These are phyloP conservation scores for Bjerkandera adusta DNA, from an alignment of 1,284 basidiomycete species.

Conservation along the genomic window DNA sequence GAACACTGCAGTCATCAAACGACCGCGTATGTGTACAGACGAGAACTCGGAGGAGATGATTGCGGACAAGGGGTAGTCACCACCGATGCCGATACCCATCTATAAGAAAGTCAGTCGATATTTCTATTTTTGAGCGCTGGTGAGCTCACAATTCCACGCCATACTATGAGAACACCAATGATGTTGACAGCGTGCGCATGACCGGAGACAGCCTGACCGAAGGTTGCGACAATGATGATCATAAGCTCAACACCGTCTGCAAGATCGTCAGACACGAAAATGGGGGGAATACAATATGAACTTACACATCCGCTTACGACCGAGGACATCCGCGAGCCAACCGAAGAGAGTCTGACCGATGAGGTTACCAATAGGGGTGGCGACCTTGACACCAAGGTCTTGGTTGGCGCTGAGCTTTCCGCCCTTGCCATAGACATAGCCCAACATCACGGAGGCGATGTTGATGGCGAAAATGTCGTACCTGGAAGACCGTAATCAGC, in stretches of 20 bases:
- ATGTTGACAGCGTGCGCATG: constrained; percentile 60
- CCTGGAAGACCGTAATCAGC: constrained; percentile 20
- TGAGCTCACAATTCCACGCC: constrained; percentile 57
- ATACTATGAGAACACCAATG: constrained; percentile 54
- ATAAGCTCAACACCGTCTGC: constrained; percentile 72
- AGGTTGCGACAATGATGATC: constrained; percentile 66
- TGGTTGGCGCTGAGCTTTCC: constrained; percentile 45
- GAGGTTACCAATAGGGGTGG: constrained; percentile 49
- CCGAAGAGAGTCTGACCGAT: constrained; percentile 66
- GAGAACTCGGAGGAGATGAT: constrained; percentile 79
- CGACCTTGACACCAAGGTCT: constrained; percentile 65
- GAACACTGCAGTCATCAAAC: constrained; percentile 74
- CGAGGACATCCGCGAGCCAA: constrained; percentile 68
- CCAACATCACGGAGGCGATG: constrained; percentile 54
- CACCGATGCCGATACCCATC: constrained; percentile 74
- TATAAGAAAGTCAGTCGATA: constrained; percentile 24
- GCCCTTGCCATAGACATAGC: constrained; percentile 48
- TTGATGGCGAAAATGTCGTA: constrained; percentile 54
- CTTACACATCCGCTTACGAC: constrained; percentile 72
- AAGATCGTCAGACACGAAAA: constrained; percentile 17
- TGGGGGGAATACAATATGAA: constrained; percentile 17
- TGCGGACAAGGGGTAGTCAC: constrained; percentile 67
- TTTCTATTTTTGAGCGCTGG: constrained; percentile 26
- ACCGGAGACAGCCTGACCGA: constrained; percentile 60
- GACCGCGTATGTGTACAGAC: constrained; percentile 66